phyloP scores from a whole-genome alignment of 352 stramenopile species.

The Halophytophthora polymorphica region DNA sequence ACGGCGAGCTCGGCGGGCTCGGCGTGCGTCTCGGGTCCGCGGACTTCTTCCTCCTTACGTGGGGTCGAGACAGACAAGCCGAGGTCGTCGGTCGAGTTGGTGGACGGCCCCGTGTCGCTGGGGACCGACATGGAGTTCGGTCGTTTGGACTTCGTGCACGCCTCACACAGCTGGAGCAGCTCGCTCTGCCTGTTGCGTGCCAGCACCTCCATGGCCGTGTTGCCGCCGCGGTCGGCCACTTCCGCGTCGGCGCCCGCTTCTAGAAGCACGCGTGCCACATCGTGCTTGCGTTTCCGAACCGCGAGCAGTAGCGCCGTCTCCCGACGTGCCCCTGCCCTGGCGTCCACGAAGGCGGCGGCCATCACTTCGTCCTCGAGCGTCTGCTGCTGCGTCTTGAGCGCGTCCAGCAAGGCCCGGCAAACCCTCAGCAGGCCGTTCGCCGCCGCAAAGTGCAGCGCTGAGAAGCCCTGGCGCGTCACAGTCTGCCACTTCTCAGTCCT shows the following conservation, averaged over 20 bases:
- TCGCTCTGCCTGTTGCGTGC: conserved; percentile 45
- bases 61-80: background rate
- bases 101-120: background rate
- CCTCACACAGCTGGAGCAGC: conserved; percentile 42
- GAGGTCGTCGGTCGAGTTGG: conserved; percentile 11
- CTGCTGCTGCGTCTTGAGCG: conserved; percentile 31
- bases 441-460: conserved; percentile 58
- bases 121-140: conserved; percentile 1
- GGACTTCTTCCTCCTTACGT: conserved; percentile 25
- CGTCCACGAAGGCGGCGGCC: conserved; percentile 26
- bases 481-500: conserved; percentile 34
- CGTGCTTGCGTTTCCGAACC: conserved; percentile 49
- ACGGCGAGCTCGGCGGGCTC: background rate
- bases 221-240: conserved; percentile 45
- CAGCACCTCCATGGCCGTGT: conserved; percentile 48
- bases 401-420: conserved; percentile 31
- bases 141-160: conserved; percentile 15
- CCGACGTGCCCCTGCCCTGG: conserved; percentile 27
- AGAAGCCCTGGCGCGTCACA: conserved; percentile 51
- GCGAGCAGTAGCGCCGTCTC: conserved; percentile 68
- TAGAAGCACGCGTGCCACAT: conserved; percentile 41
- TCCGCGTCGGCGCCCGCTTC: conserved; percentile 38
- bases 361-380: conserved; percentile 35
- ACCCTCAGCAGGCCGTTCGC: conserved; percentile 35
- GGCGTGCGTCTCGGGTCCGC: conserved; percentile 15